Evolutionary conservation across 768 basidiomycete species (phyloP), one percentile per base, ranked within the genome.

Genomic region (Tephrocybe sp.): DNA sequence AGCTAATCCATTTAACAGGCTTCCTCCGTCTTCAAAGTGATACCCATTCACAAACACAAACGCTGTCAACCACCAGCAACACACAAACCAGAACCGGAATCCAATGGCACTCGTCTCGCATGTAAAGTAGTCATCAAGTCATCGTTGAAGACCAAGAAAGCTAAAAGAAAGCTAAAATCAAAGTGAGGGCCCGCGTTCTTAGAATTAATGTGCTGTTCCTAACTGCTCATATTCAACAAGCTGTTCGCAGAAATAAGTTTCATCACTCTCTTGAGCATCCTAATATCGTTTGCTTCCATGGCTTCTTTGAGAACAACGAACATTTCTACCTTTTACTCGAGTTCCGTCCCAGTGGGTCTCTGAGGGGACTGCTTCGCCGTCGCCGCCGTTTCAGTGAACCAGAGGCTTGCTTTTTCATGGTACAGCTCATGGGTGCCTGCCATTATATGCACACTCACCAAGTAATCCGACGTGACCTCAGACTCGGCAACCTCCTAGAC

Each of bases 241-340:
- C 81, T 99, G 40, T 99, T 93, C 63, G 95, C 96, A 53, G 96
- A 99, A 77, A 99, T 99, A 97, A 96, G 76, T 92, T 99, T 42
- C 96, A 99, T 68, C 84, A 87, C 53, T 86, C 91, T 12, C 79
- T 99, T 41, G 70, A 82, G 20, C 96, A 98, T 60, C 90, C 93
- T 14, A 95, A 99, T 68, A 92, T 99, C 55, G 94, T 98, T 45
- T 69, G 73, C 10, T 98, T 98, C 67, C 77, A 86, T 45, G 93
- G 97, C 57, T 96, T 93, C 68, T 98, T 98, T 62, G 95, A 99
- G 67, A 96, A 97, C 61, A 79, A 84, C 10, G 85, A 91, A 48
- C 94, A 98, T 65, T 95, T 99, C 19, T 99, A 98, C 71, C 96
- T 99, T 89, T 87, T 87, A 10, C 83, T 99, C 45, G 96, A 97